phyloP scores from a whole-genome alignment of 116 monocot genomes.

The Phalaenopsis hybrid region DNA sequence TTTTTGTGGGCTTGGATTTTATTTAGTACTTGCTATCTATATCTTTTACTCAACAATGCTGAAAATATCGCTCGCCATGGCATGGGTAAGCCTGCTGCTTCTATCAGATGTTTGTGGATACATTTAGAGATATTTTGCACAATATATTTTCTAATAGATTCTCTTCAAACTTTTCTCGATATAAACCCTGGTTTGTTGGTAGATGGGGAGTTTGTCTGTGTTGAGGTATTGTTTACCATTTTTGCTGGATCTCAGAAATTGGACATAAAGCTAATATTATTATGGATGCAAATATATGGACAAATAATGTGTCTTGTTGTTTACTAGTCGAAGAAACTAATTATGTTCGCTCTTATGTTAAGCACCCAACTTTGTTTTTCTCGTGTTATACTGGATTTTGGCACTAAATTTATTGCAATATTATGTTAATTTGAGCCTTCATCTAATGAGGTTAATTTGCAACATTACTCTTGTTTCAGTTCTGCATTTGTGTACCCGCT shows the following conservation, averaged over 20 bases:
- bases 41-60: neutral
- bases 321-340: neutral
- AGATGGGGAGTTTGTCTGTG: neutral
- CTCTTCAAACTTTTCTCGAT: neutral
- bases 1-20: neutral
- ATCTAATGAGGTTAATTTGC: neutral
- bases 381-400: no score
- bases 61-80: neutral
- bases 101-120: neutral
- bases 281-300: neutral
- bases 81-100: neutral
- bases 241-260: neutral
- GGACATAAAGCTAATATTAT: neutral
- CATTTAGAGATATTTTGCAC: neutral
- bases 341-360: neutral
- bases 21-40: neutral
- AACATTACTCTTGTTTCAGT: neutral
- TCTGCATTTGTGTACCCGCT: neutral
- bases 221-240: neutral
- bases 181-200: neutral
- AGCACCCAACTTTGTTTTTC: neutral
- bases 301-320: neutral
- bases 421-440: neutral
- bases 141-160: neutral
- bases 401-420: neutral